Evolutionary conservation across 805 yeast genomes (phyloP).

Genomic region (Sugiyamaella chiloensis): DNA sequence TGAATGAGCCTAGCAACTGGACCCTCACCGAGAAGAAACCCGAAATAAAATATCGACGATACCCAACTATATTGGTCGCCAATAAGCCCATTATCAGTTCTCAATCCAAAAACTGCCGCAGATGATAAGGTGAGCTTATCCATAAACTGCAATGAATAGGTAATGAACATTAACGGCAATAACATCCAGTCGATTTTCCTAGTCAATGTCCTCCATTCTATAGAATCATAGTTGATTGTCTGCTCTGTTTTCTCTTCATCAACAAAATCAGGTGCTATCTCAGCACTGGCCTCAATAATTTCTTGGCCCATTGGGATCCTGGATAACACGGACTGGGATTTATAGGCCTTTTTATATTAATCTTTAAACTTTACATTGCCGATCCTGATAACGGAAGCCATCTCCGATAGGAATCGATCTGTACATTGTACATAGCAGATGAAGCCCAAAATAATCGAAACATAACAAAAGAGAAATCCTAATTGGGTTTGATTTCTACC

Average conservation of each 20-base stretch:
- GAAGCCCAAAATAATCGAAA: too few relatives aligned
- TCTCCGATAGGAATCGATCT: too few relatives aligned
- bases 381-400: neutral
- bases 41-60: slow-evolving; percentile 45
- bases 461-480: too few relatives aligned
- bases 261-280: neutral
- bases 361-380: too few relatives aligned
- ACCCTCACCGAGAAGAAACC: slow-evolving; percentile 45
- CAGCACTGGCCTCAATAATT: neutral
- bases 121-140: slow-evolving; percentile 54
- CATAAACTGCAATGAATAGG: slow-evolving; percentile 18
- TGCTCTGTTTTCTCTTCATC: neutral
- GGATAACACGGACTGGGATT: too few relatives aligned
- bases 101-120: slow-evolving; percentile 51
- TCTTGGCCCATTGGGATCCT: neutral
- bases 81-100: slow-evolving; percentile 39
- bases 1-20: slow-evolving; percentile 42
- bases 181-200: slow-evolving; percentile 10
- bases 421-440: too few relatives aligned
- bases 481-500: too few relatives aligned
- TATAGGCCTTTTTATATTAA: too few relatives aligned
- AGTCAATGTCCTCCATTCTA: slow-evolving; percentile 1
- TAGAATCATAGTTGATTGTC: neutral
- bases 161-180: slow-evolving; percentile 18
- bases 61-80: slow-evolving; percentile 44